phyloP scores from a whole-genome alignment of 345 rosid species.

The Boechera retrofracta region DNA sequence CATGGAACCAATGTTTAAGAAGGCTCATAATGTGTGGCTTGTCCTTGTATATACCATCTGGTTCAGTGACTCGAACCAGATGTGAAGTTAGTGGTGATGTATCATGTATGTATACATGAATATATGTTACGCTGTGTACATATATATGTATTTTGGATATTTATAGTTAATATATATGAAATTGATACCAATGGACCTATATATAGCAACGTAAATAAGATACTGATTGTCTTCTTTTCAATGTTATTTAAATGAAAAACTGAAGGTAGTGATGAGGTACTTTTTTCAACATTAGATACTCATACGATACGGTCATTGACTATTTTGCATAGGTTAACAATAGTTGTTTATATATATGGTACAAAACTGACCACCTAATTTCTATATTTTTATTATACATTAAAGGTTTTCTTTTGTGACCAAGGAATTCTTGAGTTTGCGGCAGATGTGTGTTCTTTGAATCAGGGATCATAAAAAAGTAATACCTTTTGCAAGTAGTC shows the following conservation, averaged over 20 bases:
- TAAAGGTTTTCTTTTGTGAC: neutral
- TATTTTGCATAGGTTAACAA: neutral
- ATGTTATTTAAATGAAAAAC: neutral
- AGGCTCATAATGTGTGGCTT: no score
- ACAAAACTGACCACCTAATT: conserved; percentile 25
- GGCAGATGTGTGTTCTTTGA: conserved; percentile 21
- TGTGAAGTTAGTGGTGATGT: no score
- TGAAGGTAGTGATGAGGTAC: neutral
- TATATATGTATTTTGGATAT: no score
- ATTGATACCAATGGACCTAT: neutral
- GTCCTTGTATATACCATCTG: no score
- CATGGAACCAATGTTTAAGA: no score
- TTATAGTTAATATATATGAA: neutral
- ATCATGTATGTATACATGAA: no score
- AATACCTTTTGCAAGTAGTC: neutral
- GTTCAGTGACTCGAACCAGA: no score
- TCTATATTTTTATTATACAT: neutral
- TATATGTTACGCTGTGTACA: no score
- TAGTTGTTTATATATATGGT: conserved; percentile 1
- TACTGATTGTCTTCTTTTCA: neutral
- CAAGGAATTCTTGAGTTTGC: neutral
- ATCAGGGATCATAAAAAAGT: neutral
- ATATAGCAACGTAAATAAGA: neutral
- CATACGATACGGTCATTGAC: conserved; percentile 26
- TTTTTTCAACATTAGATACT: conserved; percentile 9